phyloP scores from a whole-genome alignment of 768 basidiomycete species.

The Mycena latifolia region DNA sequence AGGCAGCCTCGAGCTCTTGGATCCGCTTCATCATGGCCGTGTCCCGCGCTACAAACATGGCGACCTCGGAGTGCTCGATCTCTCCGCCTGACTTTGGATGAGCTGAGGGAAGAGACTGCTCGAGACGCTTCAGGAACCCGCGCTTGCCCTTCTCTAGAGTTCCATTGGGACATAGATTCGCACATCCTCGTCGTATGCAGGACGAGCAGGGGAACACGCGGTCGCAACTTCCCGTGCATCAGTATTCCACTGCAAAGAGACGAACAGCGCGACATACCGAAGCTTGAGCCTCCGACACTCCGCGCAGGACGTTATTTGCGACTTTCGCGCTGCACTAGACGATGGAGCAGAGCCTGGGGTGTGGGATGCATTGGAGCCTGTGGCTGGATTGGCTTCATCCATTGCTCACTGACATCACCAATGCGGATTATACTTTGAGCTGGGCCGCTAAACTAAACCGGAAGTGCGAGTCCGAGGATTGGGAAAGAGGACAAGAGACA shows the following conservation, averaged over 20 bases:
- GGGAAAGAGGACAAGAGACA: not conserved
- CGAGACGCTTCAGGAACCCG: slow-evolving; percentile 40
- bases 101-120: slow-evolving; percentile 39
- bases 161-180: slow-evolving; percentile 51
- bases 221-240: slow-evolving; percentile 45
- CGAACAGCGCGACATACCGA: slow-evolving; percentile 34
- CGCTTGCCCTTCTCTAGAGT: slow-evolving; percentile 43
- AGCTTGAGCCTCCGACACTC: slow-evolving; percentile 51
- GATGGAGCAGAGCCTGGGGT: not conserved
- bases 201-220: slow-evolving; percentile 55
- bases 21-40: slow-evolving; percentile 42
- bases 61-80: slow-evolving; percentile 35
- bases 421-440: not conserved
- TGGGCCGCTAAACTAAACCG: not conserved
- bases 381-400: slow-evolving; percentile 17
- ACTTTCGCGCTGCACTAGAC: slow-evolving; percentile 27
- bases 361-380: slow-evolving; percentile 3
- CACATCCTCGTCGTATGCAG: slow-evolving; percentile 56
- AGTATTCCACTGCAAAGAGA: not conserved
- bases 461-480: not conserved
- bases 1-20: slow-evolving; percentile 40
- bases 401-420: slow-evolving; percentile 14
- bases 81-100: slow-evolving; percentile 26
- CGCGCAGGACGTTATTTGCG: slow-evolving; percentile 39
- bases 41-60: slow-evolving; percentile 42